Base-by-base conservation (phyloP, 495 filamentous ascomycete genomes). In the Glutinoglossum americanum region DNA sequence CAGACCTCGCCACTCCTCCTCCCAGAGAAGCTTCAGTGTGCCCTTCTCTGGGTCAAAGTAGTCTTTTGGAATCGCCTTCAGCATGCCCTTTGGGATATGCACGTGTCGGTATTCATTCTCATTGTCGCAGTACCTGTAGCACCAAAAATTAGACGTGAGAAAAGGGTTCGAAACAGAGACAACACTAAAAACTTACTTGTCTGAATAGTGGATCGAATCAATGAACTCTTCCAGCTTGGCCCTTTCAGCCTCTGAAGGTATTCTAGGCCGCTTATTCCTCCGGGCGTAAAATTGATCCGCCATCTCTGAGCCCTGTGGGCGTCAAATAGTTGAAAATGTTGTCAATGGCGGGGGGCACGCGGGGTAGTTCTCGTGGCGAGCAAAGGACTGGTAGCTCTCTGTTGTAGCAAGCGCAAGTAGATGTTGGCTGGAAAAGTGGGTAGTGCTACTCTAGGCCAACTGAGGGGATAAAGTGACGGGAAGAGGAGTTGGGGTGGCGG, bases 1-100 rank as follows among this genome's bases (percentile, higher is more conserved):
- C 64, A 98, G 74, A 4, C 84, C 87, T 65, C 92, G 77, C 92
- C 92, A 98, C 69, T 98, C 92, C 54, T 97, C 93, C 69, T 98
- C 92, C 87, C 92, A 95, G 53, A 98, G 73, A 59, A 98, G 71
- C 71, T 98, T 98, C 70, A 98, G 72, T 6, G 90, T 96, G 39
- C 92, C 90, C 63, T 94, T 88, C 21, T 81, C 71, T 32, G 79
- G 77, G 64, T 97, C 92, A 65, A 95, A 93, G 68, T 97, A 98
- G 56, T 94, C 93, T 66, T 89, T 78, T 13, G 92, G 92, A 61
- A 98, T 97, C 33, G 80, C 84, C 70, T 97, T 98, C 47, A 98
- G 79, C 92, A 98, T 98, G 53, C 84, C 82, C 69, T 97, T 97
- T 4, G 92, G 92, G 27, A 98, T 80, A 68, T 95, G 89, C 28